Evolutionary conservation across 2,329 filamentous ascomycete genomes (phyloP).

Genomic region (Verticillium isaacii): DNA sequence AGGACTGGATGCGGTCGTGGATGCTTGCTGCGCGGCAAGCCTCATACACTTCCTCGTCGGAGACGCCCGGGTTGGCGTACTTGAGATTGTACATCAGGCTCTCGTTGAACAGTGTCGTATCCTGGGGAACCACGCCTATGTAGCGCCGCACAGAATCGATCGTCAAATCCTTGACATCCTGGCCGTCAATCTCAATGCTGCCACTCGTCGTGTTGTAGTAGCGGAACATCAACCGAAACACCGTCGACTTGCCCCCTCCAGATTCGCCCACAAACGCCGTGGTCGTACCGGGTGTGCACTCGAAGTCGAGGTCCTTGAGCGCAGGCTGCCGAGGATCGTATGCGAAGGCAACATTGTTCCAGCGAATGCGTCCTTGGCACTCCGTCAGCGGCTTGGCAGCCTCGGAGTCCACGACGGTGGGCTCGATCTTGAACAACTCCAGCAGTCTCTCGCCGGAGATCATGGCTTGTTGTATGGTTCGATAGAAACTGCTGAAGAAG

Average conservation of each 20-base stretch:
- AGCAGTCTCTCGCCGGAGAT: slow-evolving; percentile 94
- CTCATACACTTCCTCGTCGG: slow-evolving; percentile 74
- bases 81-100: slow-evolving; percentile 91
- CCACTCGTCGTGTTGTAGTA: slow-evolving; percentile 88
- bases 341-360: slow-evolving; percentile 84
- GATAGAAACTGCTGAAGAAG: slow-evolving; percentile 92
- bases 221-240: slow-evolving; percentile 92
- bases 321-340: slow-evolving; percentile 87
- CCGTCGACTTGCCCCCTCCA: slow-evolving; percentile 92
- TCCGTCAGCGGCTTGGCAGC: slow-evolving; percentile 56
- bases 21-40: slow-evolving; percentile 86
- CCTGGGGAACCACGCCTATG: slow-evolving; percentile 95
- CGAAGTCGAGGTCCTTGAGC: slow-evolving; percentile 77
- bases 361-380: slow-evolving; percentile 79
- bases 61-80: slow-evolving; percentile 78
- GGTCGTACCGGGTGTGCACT: slow-evolving; percentile 82
- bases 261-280: slow-evolving; percentile 96
- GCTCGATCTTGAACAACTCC: slow-evolving; percentile 93
- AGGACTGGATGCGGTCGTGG: slow-evolving; percentile 84
- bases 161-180: slow-evolving; percentile 78
- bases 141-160: slow-evolving; percentile 89
- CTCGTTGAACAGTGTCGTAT: slow-evolving; percentile 93
- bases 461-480: slow-evolving; percentile 93
- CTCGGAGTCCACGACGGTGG: slow-evolving; percentile 78
- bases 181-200: slow-evolving; percentile 77